Percentiles rank a stretch among this genome's conserved stretches.
Evolutionary conservation across 2,329 filamentous ascomycete species (phyloP).

Genomic region (Beauveria pseudobassiana): DNA sequence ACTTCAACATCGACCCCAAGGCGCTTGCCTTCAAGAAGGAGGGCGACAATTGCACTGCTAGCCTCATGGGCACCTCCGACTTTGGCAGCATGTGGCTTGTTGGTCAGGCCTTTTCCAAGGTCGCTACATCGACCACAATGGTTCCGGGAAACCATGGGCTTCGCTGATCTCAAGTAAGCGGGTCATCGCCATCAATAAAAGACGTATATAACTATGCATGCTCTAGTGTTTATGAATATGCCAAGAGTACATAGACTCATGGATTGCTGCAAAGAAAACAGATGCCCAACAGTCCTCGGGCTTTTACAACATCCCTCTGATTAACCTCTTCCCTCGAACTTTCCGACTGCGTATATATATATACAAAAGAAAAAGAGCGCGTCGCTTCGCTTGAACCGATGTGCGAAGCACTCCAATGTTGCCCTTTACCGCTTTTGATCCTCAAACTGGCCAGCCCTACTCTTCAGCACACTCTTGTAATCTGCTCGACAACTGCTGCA

Average conservation of each 20-base stretch:
- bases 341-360: background rate
- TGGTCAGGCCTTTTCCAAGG: constrained; percentile 19
- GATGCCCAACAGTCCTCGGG: background rate
- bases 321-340: background rate
- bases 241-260: background rate
- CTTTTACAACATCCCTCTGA: background rate
- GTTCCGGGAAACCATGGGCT: constrained; percentile 12
- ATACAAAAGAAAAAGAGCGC: background rate
- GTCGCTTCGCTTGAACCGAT: background rate
- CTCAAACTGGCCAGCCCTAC: background rate
- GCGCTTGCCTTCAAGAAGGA: constrained; percentile 14
- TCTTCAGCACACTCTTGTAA: background rate
- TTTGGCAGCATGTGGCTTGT: constrained; percentile 16
- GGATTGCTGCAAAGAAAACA: background rate
- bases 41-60: constrained; percentile 16
- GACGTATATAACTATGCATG: background rate
- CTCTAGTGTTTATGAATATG: background rate
- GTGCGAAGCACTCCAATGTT: background rate
- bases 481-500: constrained; percentile 8
- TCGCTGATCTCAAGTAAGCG: constrained; percentile 15
- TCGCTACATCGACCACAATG: constrained; percentile 17
- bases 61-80: constrained; percentile 10
- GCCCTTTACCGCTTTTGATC: background rate
- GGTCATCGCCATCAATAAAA: background rate
- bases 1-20: constrained; percentile 15